A percentile compares a stretch with the other conserved stretches of the same genome.
These are phyloP conservation scores for Fusarium nodosum DNA, from an alignment of 2,329 filamentous ascomycete genomes.

Conservation along the genomic window DNA sequence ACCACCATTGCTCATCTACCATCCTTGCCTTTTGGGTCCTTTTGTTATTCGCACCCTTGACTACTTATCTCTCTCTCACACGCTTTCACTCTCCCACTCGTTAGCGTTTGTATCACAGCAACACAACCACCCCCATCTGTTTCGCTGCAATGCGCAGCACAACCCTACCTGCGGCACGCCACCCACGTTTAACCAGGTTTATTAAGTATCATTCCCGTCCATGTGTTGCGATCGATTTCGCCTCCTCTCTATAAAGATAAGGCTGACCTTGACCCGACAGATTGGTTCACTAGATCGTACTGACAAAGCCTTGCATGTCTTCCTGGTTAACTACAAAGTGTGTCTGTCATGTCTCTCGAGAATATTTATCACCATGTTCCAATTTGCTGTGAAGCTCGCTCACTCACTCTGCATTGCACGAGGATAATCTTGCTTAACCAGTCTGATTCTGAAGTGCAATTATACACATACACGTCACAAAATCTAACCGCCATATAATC, in stretches of 20 bases:
- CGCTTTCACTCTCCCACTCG: neutral
- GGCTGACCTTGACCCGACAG: slow-evolving; percentile 35
- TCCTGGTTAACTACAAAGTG: neutral
- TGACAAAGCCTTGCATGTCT: neutral
- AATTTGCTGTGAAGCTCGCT: neutral
- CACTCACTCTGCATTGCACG: neutral
- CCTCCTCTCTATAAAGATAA: slow-evolving; percentile 20
- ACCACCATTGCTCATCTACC: slow-evolving; percentile 29
- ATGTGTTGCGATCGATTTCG: slow-evolving; percentile 43
- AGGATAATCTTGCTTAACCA: slow-evolving; percentile 9
- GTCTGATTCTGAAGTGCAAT: slow-evolving; percentile 7
- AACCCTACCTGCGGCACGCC: slow-evolving; percentile 41
- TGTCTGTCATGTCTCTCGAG: neutral
- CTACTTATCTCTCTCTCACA: neutral
- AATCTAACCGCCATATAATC: slow-evolving; percentile 31
- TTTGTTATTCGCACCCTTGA: slow-evolving; percentile 42
- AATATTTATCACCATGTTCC: neutral
- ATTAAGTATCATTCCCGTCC: slow-evolving; percentile 28
- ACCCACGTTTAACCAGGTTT: slow-evolving; percentile 37
- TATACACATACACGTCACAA: slow-evolving; percentile 16
- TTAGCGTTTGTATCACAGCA: slow-evolving; percentile 47
- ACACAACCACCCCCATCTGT: slow-evolving; percentile 34
- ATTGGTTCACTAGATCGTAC: slow-evolving; percentile 22
- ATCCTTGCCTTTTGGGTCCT: slow-evolving; percentile 34
- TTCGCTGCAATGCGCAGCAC: slow-evolving; percentile 36